Base-by-base conservation (phyloP, 2,329 filamentous ascomycete genomes). In the Plectosphaerella plurivora region DNA sequence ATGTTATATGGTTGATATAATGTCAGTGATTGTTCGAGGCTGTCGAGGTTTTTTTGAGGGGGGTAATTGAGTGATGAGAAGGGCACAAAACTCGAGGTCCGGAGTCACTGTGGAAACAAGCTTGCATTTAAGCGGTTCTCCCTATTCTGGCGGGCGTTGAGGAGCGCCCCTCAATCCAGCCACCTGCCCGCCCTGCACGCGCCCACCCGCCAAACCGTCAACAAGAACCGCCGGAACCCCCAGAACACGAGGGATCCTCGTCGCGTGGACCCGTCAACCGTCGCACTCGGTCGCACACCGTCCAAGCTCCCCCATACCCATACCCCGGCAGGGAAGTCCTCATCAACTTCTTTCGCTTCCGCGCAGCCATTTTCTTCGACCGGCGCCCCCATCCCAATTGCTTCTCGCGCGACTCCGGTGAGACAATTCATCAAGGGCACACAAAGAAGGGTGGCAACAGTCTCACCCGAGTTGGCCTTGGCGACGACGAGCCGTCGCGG, bases 361-460 rank as follows among this genome's bases (percentile, higher is more conserved):
- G 14, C 15, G 37, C 37, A 41, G 82, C 81, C 5, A 89, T 81
- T 2, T 81, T 81, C 4, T 77, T 77, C 2, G 83, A 78, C 65
- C 90, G 86, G 48, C 71, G 50, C 69, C 71, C 18, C 56, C 50
- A 16, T 53, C 35, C 15, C 49, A 49, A n/a, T 18, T 33, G 49
- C 24, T 47, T 48, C 42, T 5, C 53, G 39, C 24, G 45, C 45
- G 18, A 36, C 3, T 11, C 47, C 10, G 11, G 41, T 28, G 9
- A 60, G 28, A 33, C 28, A 22, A 33, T 33, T 33, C 28, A 33
- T 33, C 28, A 33, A 33, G 28, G 28, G 28, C 8, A n/a, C n/a
- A 44, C 37, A 5, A 20, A 44, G 16, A 20, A 20, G 16, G 41
- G n/a, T 33, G n/a, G n/a, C 18, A 16, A 16, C 7, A 18, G 41